These are phyloP conservation scores for Mimosa pudica DNA, from an alignment of 306 rosid genomes.

Conservation along the genomic window DNA sequence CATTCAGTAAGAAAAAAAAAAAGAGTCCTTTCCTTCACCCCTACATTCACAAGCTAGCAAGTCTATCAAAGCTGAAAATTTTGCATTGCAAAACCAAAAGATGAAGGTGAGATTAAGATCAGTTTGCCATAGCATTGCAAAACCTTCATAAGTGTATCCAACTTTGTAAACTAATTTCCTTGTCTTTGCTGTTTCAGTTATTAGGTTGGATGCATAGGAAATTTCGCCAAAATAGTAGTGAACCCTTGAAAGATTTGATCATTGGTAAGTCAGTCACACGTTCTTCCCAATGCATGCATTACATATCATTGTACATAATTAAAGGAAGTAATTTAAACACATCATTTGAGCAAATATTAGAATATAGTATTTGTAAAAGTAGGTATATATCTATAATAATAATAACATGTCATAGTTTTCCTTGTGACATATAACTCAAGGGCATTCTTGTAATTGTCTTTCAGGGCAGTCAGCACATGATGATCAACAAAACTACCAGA, in stretches of 20 bases:
- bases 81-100: slow-evolving; percentile 42
- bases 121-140: slow-evolving; percentile 13
- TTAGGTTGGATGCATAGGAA: slow-evolving; percentile 98
- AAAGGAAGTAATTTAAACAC: slow-evolving; percentile 1
- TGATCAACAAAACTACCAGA: slow-evolving; percentile 70
- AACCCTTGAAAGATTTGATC: slow-evolving; percentile 68
- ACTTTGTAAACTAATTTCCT: slow-evolving; percentile 33
- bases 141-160: slow-evolving; percentile 5
- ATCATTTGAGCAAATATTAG: neutral
- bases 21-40: slow-evolving; percentile 30
- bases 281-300: neutral
- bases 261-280: slow-evolving; percentile 58
- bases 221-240: slow-evolving; percentile 78
- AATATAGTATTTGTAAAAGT: neutral
- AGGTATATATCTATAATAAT: neutral
- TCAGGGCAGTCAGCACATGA: slow-evolving; percentile 78
- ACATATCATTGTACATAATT: neutral
- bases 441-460: slow-evolving; percentile 60
- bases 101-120: slow-evolving; percentile 69
- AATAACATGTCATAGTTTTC: neutral
- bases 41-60: slow-evolving; percentile 38
- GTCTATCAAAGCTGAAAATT: slow-evolving; percentile 45
- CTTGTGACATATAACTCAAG: slow-evolving; percentile 18
- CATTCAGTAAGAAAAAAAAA: slow-evolving; percentile 40
- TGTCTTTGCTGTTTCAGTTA: slow-evolving; percentile 54